phyloP scores from a whole-genome alignment of 306 rosid genomes.

The Albizia julibrissin region DNA sequence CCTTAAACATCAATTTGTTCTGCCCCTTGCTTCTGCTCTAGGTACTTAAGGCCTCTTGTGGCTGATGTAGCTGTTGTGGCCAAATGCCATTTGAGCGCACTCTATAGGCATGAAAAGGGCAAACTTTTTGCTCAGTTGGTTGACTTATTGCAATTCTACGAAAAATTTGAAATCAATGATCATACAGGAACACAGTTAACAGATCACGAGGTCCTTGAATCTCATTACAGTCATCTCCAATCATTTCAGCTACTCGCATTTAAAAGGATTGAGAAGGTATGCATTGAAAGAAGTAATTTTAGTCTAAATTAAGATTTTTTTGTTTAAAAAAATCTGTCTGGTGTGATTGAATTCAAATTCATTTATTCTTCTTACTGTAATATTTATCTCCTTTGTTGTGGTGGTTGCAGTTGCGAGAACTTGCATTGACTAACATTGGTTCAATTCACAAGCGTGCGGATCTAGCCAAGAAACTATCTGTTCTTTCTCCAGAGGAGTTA shows the following conservation, averaged over 20 bases:
- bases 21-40: slow-evolving; percentile 37
- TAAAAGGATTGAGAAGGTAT: slow-evolving; percentile 82
- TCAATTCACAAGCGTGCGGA: slow-evolving; percentile 81
- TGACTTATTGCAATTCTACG: slow-evolving; percentile 88
- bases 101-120: slow-evolving; percentile 89
- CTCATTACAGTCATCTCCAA: slow-evolving; percentile 81
- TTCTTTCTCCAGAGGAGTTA: slow-evolving; percentile 73
- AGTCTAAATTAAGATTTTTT: neutral
- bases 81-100: slow-evolving; percentile 94
- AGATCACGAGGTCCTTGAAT: slow-evolving; percentile 92
- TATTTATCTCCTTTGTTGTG: slow-evolving; percentile 22
- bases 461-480: slow-evolving; percentile 85
- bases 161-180: slow-evolving; percentile 95
- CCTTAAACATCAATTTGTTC: neutral
- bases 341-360: slow-evolving; percentile 17
- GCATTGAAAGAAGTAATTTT: slow-evolving; percentile 33
- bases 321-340: neutral
- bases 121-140: slow-evolving; percentile 96
- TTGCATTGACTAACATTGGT: slow-evolving; percentile 85
- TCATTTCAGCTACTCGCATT: slow-evolving; percentile 88
- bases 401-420: slow-evolving; percentile 73
- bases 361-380: slow-evolving; percentile 17
- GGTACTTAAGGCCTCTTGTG: slow-evolving; percentile 93
- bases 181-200: slow-evolving; percentile 87
- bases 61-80: slow-evolving; percentile 98